Conservation (phyloP, 306 rosid genomes). For the Corylus americana region DNA sequence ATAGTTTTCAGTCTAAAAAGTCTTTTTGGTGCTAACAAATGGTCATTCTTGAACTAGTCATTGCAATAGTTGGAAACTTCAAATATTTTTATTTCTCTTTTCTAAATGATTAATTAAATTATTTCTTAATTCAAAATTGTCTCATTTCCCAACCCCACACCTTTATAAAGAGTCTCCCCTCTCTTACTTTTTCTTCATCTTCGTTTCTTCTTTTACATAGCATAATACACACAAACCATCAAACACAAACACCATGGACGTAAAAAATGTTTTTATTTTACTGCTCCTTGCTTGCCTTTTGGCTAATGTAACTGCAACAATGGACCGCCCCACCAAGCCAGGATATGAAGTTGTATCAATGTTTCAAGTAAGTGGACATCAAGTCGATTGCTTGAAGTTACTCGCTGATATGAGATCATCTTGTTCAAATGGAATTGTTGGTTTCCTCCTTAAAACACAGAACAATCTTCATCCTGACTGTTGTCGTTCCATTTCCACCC, state of each 20-base stretch:
- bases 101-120: too few relatives aligned
- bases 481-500: not conserved
- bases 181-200: not conserved
- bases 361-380: not conserved
- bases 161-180: not conserved
- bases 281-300: not conserved
- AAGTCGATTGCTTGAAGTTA: not conserved
- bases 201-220: not conserved
- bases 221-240: not conserved
- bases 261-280: not conserved
- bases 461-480: not conserved
- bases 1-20: too few relatives aligned
- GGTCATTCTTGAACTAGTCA: too few relatives aligned
- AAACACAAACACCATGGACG: not conserved
- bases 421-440: not conserved
- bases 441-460: not conserved
- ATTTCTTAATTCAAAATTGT: too few relatives aligned
- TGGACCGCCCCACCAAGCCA: not conserved
- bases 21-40: too few relatives aligned
- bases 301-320: not conserved
- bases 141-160: not conserved
- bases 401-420: not conserved
- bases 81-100: too few relatives aligned
- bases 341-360: not conserved
- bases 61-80: too few relatives aligned